These are phyloP conservation scores for Leccinum cinnamomeum DNA, from an alignment of 1,284 basidiomycete species.

Conservation along the genomic window DNA sequence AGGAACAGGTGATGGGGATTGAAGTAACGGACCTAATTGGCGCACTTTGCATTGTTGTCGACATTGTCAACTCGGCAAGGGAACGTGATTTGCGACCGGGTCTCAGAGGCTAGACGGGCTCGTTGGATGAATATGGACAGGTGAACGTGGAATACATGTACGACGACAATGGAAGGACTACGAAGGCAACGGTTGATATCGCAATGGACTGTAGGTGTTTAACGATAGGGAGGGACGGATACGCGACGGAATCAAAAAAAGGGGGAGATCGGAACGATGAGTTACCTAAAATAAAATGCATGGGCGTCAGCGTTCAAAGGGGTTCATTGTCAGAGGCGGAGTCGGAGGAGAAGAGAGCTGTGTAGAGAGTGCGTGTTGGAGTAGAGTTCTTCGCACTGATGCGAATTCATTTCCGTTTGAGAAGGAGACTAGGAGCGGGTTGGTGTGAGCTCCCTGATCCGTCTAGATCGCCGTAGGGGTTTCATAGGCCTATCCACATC, in stretches of 20 bases:
- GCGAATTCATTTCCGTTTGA: conserved; percentile 37
- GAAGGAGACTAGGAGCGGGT: conserved; percentile 25
- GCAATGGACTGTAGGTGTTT: conserved; percentile 15
- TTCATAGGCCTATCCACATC: conserved; percentile 37
- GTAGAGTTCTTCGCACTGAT: conserved; percentile 24
- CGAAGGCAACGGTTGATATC: conserved; percentile 25
- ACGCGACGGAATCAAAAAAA: conserved; percentile 21
- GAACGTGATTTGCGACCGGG: conserved; percentile 30
- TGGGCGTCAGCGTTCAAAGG: conserved; percentile 21
- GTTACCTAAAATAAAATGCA: conserved; percentile 33
- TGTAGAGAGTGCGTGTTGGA: conserved; percentile 23
- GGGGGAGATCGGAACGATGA: conserved; percentile 12
- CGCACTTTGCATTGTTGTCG: conserved; percentile 36
- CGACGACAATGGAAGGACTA: conserved; percentile 29
- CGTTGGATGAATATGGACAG: conserved; percentile 23
- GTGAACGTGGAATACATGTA: conserved; percentile 31
- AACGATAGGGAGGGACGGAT: conserved; percentile 12
- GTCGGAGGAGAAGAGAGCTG: conserved; percentile 19
- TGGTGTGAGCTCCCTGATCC: conserved; percentile 31
- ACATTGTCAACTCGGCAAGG: conserved; percentile 34
- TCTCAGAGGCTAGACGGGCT: conserved; percentile 29
- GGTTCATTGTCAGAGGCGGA: conserved; percentile 30
- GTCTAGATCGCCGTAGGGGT: conserved; percentile 36
- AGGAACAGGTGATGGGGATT: conserved; percentile 29
- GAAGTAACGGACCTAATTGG: conserved; percentile 34